Evolutionary conservation across 305 asterid genomes (phyloP).

Genomic region (Fraxinus baroniana): DNA sequence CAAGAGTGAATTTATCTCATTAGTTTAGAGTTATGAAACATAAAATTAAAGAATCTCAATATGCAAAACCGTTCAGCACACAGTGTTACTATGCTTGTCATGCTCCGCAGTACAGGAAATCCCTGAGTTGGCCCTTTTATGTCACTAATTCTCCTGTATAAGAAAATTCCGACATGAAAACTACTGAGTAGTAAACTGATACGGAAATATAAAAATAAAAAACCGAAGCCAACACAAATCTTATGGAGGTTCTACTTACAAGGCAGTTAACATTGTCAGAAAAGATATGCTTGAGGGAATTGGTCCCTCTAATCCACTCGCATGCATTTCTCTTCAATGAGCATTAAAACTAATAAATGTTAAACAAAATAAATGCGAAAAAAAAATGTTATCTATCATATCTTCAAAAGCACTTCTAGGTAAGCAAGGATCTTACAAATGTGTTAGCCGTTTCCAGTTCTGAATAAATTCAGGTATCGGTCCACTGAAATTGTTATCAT

Average conservation of each 20-base stretch:
- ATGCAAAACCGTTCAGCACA: slow-evolving; percentile 35
- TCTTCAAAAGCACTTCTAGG: slow-evolving; percentile 6
- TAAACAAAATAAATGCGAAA: slow-evolving; percentile 12
- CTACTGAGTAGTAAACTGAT: neutral
- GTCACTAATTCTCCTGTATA: slow-evolving; percentile 83
- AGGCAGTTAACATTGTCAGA: slow-evolving; percentile 46
- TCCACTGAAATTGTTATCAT: slow-evolving; percentile 72
- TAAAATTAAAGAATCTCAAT: slow-evolving; percentile 13
- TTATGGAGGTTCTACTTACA: slow-evolving; percentile 54
- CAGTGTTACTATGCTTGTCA: slow-evolving; percentile 53
- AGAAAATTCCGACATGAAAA: slow-evolving; percentile 24
- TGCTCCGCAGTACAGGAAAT: slow-evolving; percentile 68
- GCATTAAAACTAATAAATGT: slow-evolving; percentile 21
- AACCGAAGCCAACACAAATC: neutral
- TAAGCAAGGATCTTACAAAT: slow-evolving; percentile 53
- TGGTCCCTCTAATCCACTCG: slow-evolving; percentile 83
- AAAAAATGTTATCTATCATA: neutral
- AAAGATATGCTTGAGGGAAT: slow-evolving; percentile 70
- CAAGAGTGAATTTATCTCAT: slow-evolving; percentile 30
- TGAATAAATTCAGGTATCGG: slow-evolving; percentile 64
- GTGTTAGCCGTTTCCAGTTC: slow-evolving; percentile 73
- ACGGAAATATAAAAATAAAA: slow-evolving; percentile 8
- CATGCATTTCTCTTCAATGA: slow-evolving; percentile 75
- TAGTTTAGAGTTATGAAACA: slow-evolving; percentile 11
- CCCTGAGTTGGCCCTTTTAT: slow-evolving; percentile 61